A percentile compares a stretch with the other conserved stretches of the same genome.
phyloP scores from a whole-genome alignment of 2,329 filamentous ascomycete genomes.

The Pseudogymnoascus verrucosus region DNA sequence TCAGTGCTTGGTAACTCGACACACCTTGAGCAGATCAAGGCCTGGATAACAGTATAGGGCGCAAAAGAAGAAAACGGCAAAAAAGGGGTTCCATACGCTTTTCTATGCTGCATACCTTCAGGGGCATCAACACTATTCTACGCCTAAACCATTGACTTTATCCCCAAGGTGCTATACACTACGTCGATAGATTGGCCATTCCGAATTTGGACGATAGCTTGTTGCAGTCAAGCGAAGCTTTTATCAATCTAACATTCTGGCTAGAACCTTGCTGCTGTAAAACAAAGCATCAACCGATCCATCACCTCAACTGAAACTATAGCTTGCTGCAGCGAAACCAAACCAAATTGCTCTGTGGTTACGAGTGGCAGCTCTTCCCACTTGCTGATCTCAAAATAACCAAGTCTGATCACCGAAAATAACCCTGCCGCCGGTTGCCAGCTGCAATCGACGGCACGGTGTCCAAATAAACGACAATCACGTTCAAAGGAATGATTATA shows the following conservation, averaged over 20 bases:
- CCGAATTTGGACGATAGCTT: not conserved
- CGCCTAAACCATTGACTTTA: not conserved
- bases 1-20: not conserved
- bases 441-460: not conserved
- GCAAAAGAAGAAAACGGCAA: not conserved
- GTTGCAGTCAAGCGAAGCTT: not conserved
- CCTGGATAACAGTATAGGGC: not conserved
- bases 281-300: not conserved
- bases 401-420: not conserved
- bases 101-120: not conserved
- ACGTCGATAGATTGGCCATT: not conserved
- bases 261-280: not conserved
- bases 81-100: not conserved
- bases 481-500: not conserved
- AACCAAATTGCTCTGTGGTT: not conserved
- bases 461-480: not conserved
- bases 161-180: not conserved
- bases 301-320: not conserved
- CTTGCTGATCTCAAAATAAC: not conserved
- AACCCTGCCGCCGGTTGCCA: not conserved
- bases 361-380: not conserved
- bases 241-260: not conserved
- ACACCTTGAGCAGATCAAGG: not conserved
- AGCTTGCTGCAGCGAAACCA: not conserved
- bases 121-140: not conserved